Evolutionary conservation across 148 eudicot species (phyloP).

Genomic region (Silene uniflora): DNA sequence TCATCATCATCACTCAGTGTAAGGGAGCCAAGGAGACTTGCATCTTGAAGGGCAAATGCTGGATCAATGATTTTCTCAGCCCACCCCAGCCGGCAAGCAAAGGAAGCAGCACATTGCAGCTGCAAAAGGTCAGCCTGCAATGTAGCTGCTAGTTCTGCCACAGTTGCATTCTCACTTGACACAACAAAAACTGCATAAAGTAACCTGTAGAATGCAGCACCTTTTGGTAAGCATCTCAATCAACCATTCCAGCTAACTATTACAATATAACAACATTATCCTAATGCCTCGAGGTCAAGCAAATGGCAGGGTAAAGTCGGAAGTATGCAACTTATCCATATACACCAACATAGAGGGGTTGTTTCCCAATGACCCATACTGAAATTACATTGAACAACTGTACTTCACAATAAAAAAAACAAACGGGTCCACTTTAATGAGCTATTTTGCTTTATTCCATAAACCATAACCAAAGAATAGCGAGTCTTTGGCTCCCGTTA

Average conservation of each 20-base stretch:
- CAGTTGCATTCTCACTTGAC: slow-evolving; percentile 95
- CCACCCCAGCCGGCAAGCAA: slow-evolving; percentile 98
- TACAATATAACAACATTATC: neutral
- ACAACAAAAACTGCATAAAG: slow-evolving; percentile 98
- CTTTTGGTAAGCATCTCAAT: slow-evolving; percentile 14
- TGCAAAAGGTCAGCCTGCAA: slow-evolving; percentile 91
- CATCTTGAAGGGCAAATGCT: slow-evolving; percentile 73
- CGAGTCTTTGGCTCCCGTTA: neutral
- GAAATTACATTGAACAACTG: neutral
- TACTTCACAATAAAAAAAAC: neutral
- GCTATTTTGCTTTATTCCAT: neutral
- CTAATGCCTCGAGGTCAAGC: neutral
- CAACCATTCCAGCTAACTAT: neutral
- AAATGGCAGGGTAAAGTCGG: neutral
- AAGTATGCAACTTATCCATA: neutral
- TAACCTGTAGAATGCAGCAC: slow-evolving; percentile 52
- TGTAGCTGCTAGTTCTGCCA: slow-evolving; percentile 87
- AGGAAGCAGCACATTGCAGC: slow-evolving; percentile 95
- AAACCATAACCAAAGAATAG: neutral
- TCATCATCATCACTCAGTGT: slow-evolving; percentile 73
- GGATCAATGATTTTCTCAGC: slow-evolving; percentile 91
- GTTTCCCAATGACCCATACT: neutral
- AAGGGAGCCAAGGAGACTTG: slow-evolving; percentile 44
- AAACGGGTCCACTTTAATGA: neutral
- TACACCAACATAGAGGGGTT: neutral